Conservation (phyloP, 768 basidiomycete species). For the Russula sp. region DNA sequence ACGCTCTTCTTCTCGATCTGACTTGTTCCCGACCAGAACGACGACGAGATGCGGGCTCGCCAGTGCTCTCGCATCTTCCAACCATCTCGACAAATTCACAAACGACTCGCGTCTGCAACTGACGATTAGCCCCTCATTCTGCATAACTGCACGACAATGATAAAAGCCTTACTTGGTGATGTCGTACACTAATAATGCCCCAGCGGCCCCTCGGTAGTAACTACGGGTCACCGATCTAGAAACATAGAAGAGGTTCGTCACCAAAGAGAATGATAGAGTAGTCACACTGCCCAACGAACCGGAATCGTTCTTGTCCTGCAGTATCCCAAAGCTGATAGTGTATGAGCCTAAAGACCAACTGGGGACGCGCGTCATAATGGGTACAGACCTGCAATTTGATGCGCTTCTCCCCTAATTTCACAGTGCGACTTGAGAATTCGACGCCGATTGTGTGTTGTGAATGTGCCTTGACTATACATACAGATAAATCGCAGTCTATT, state of each 20-base stretch:
- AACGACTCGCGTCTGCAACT: slow-evolving; percentile 76
- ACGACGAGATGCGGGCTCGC: slow-evolving; percentile 87
- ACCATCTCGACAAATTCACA: slow-evolving; percentile 75
- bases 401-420: slow-evolving; percentile 88
- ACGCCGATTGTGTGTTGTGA: slow-evolving; percentile 98
- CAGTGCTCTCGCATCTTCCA: slow-evolving; percentile 87
- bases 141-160: background rate
- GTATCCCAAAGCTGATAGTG: slow-evolving; percentile 82
- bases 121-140: slow-evolving; percentile 18
- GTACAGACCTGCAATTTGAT: slow-evolving; percentile 85
- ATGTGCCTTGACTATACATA: slow-evolving; percentile 82
- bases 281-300: slow-evolving; percentile 38
- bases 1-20: slow-evolving; percentile 88
- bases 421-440: slow-evolving; percentile 91
- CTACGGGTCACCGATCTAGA: slow-evolving; percentile 83
- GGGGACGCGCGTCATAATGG: background rate
- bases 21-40: slow-evolving; percentile 92
- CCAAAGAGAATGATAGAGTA: slow-evolving; percentile 15
- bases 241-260: slow-evolving; percentile 9
- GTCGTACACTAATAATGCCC: slow-evolving; percentile 89
- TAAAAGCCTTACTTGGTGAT: slow-evolving; percentile 65
- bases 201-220: slow-evolving; percentile 92
- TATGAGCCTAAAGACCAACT: background rate
- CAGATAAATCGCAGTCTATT: slow-evolving; percentile 6
- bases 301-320: slow-evolving; percentile 92